Evolutionary conservation across 345 rosid species (phyloP).

Genomic region (Anacardium occidentale): DNA sequence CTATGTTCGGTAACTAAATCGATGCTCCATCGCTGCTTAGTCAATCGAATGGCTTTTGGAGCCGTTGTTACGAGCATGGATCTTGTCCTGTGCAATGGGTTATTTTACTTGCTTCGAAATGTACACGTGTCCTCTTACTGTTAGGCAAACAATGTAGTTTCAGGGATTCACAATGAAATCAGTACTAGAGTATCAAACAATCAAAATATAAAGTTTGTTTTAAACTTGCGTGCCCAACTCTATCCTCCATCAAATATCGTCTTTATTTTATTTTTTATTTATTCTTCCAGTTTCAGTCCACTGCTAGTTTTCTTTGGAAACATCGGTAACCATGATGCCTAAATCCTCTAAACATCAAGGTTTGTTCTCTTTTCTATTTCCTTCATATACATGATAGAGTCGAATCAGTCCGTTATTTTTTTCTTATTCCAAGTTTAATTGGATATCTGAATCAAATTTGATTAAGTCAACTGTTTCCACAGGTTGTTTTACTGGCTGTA

Average conservation of each 20-base stretch:
- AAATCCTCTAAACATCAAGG: slow-evolving; percentile 20
- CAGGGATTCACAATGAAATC: not conserved
- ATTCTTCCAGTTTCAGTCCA: too few species aligned
- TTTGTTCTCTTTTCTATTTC: not conserved
- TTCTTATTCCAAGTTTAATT: not conserved
- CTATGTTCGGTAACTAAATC: slow-evolving; percentile 23
- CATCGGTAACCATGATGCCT: slow-evolving; percentile 33
- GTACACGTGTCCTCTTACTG: not conserved
- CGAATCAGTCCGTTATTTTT: not conserved
- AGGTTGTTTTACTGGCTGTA: not conserved
- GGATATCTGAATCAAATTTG: not conserved
- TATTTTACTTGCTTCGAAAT: too few species aligned
- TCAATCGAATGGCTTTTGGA: slow-evolving; percentile 16
- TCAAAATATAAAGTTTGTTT: not conserved
- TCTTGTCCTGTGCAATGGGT: not conserved
- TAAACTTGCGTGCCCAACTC: too few species aligned
- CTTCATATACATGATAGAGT: not conserved
- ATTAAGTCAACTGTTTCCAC: not conserved
- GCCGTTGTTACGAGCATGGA: not conserved
- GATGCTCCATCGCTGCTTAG: slow-evolving; percentile 16
- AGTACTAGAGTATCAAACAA: not conserved
- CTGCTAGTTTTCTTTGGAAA: not conserved
- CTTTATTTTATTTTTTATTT: too few species aligned
- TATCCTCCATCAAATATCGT: too few species aligned
- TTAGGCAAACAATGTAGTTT: not conserved